Percentiles rank a stretch among this genome's conserved stretches.
Evolutionary conservation across 2,329 filamentous ascomycete species (phyloP).

Genomic region (Cercospora zeina): DNA sequence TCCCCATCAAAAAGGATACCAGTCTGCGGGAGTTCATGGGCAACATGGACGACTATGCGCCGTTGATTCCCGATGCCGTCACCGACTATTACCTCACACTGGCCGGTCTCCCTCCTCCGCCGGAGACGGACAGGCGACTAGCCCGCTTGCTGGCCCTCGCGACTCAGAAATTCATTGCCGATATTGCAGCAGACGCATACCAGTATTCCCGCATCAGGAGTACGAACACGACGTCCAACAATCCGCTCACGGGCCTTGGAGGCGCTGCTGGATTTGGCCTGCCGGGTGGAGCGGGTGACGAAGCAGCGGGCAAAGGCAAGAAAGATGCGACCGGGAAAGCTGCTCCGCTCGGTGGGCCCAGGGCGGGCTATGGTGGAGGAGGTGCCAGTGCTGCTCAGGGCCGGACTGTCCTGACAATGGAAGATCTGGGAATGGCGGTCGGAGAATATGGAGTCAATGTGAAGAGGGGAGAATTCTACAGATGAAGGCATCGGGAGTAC

Average conservation of each 20-base stretch:
- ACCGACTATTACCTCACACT: conserved; percentile 98
- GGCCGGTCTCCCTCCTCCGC: conserved; percentile 88
- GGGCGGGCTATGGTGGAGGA: conserved; percentile 68
- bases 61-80: conserved; percentile 97
- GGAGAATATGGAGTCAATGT: conserved; percentile 97
- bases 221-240: conserved; percentile 86
- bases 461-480: conserved; percentile 95
- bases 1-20: conserved; percentile 84
- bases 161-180: conserved; percentile 98
- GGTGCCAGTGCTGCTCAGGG: conserved; percentile 88
- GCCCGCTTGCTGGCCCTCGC: conserved; percentile 91
- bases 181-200: conserved; percentile 95
- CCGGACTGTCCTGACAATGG: conserved; percentile 94
- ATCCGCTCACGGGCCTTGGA: conserved; percentile 84
- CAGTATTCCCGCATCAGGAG: conserved; percentile 95
- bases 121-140: conserved; percentile 84
- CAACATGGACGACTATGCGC: conserved; percentile 98
- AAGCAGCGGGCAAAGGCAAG: conserved; percentile 56
- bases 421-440: conserved; percentile 96
- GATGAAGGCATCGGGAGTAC: conserved; percentile 50
- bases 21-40: conserved; percentile 87
- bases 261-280: conserved; percentile 67
- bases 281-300: conserved; percentile 55
- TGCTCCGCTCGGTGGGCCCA: conserved; percentile 51
- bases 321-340: conserved; percentile 40